Base-by-base conservation (phyloP, 257 asterid species). In the Penstemon barbatus region DNA sequence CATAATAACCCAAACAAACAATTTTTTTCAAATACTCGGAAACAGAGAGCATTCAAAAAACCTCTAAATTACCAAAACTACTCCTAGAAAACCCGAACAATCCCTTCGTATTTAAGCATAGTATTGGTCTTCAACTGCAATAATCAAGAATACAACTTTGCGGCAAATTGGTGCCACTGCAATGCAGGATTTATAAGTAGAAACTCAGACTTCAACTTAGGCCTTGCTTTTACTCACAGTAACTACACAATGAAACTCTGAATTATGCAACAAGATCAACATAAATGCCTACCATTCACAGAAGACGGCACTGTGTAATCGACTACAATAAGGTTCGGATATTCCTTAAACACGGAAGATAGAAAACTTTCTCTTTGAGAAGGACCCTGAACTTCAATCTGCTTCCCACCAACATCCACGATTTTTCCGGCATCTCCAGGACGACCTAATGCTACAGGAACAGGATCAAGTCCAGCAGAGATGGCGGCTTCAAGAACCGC, bases 401-500 rank as follows among this genome's bases (percentile, higher is more conserved):
- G 89, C 55, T 74, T 85, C 64, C 89, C 98, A 52, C 72, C 79
- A 43, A 88, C 79, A 79, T 83, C 87, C 70, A 92, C 75, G 42
- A 72, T 81, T 69, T 86, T 85, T 15, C 97, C 97, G 6, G 71
- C 66, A 81, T 92, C 96, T 43, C 80, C 83, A 1, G 91, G 85
- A 70, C 96, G 89, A 8, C 97, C 86, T 65, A 92, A 84, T 4
- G 96, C 88, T 48, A 85, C 80, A 33, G 96, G 87, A 63, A 90
- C 87, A 25, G 92, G 88, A n/a, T 67, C 70, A 57, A 86, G 93
- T 55, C 98, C 98, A 18, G 95, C 98, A 66, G 96, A 33, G n/a
- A 86, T 79, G 44, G 96, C 95, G 6, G 97, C 96, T 75, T 92
- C 96, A 40, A 92, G 95, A 73, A 92, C 98, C 5, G 97, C 90